Evolutionary conservation across 768 basidiomycete genomes (phyloP), one percentile per base, ranked within the genome.

Genomic region (Tubosaeta brunneosetosa): DNA sequence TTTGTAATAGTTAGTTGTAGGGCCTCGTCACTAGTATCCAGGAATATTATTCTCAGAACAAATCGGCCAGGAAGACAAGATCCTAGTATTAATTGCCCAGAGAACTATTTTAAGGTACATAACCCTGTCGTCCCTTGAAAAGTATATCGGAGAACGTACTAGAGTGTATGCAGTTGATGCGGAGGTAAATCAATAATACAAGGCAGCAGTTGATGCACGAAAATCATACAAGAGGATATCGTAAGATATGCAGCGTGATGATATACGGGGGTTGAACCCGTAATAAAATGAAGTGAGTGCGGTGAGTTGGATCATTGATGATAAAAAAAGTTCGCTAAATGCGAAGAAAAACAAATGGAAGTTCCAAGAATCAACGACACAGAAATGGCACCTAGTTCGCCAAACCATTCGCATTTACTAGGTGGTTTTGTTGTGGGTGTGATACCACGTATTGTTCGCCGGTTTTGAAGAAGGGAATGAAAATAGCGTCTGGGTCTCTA

Each of bases 231-330:
- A 19, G 29, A 40, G 55, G 61, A 67, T 61, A 69, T 67, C 50
- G 1, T 59, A 54, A 53, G 41, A 52, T 48, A 47, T 61, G 49
- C 34, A 17, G 54, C 43, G 59, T 59, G 66, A 68, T 72, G 67
- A 70, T 72, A 72, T 75, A 78, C 84, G 86, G 86, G 86, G 86
- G 88, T 90, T 90, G 88, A 90, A 90, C 88, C 88, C 86, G 86
- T 77, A 66, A 67, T 66, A 71, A 61, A 64, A 71, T 69, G 63
- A 69, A 59, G 61, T 36, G 47, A 62, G 34, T 62, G 58, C 49
- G 44, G 61, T 61, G 69, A 67, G 66, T 61, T 71, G 60, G 64
- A 65, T 57, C 70, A 60, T 44, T 33, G 17, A 11, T 47, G 2
- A 46, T 34, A 19, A 25, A 47, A 34, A 40, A 43, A 16, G 40